Evolutionary conservation across 1,284 basidiomycete species (phyloP).

Genomic region (Hypsizygus ulmarius): DNA sequence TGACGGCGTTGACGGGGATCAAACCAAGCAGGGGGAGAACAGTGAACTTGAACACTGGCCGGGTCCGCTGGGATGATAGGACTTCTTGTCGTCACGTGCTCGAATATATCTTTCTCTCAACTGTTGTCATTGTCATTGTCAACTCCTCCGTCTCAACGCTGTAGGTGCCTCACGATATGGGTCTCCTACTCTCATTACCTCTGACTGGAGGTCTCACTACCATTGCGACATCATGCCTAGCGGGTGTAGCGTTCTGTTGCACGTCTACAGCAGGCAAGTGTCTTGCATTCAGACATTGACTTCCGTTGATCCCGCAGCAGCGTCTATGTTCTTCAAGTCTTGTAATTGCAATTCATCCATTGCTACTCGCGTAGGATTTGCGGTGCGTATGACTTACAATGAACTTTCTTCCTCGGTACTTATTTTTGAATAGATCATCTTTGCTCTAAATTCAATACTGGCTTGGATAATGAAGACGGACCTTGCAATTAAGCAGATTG

Average conservation of each 20-base stretch:
- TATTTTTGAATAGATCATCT: constrained; percentile 71
- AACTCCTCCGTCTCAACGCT: no score
- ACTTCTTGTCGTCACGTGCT: constrained; percentile 1
- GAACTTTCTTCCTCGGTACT: not conserved
- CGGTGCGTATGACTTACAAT: constrained; percentile 48
- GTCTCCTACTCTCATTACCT: constrained; percentile 81
- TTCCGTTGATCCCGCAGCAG: constrained; percentile 36
- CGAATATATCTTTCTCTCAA: not conserved
- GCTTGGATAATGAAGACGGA: constrained; percentile 97
- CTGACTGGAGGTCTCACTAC: constrained; percentile 76
- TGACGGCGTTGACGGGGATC: no score
- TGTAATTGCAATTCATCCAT: constrained; percentile 99
- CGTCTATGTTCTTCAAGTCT: constrained; percentile 97
- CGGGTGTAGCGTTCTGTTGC: constrained; percentile 79
- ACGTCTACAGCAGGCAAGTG: constrained; percentile 76
- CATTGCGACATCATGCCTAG: constrained; percentile 77
- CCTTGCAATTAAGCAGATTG: constrained; percentile 82
- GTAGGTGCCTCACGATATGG: constrained; percentile 34
- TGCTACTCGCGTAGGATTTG: constrained; percentile 95
- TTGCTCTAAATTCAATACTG: constrained; percentile 92
- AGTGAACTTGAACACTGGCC: no score
- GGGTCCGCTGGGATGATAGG: no score
- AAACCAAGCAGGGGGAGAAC: no score
- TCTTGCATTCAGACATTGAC: constrained; percentile 7
- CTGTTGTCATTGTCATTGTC: not conserved